Percentiles rank a stretch among this genome's conserved stretches.
Conservation (phyloP, 1,139 yeast species). For the Candida mesenterica region DNA sequence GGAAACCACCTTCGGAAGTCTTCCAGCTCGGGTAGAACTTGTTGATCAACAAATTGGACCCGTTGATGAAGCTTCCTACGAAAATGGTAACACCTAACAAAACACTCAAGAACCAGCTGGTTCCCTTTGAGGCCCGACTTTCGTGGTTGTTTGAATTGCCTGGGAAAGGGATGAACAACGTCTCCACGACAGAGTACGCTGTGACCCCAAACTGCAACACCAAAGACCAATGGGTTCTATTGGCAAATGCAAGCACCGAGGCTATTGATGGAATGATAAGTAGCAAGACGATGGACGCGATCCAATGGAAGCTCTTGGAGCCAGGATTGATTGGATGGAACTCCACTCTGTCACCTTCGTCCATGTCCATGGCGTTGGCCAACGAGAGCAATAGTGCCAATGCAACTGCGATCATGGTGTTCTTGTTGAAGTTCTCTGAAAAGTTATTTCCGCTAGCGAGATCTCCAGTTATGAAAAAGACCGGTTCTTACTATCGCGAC, state of each 20-base stretch:
- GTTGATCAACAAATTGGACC: constrained; percentile 46
- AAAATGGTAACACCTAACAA: constrained; percentile 49
- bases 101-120: constrained; percentile 57
- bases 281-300: constrained; percentile 43
- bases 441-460: no score
- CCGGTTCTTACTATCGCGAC: no score
- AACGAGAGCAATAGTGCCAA: not conserved
- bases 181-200: constrained; percentile 54
- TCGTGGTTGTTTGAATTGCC: constrained; percentile 61
- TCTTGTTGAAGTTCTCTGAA: not conserved
- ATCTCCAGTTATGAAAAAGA: no score
- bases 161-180: constrained; percentile 56
- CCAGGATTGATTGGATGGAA: constrained; percentile 49
- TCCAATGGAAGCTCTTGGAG: constrained; percentile 65
- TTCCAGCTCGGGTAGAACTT: constrained; percentile 30
- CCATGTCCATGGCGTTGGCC: constrained; percentile 29
- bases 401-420: not conserved
- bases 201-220: constrained; percentile 47
- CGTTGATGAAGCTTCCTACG: constrained; percentile 54
- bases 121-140: constrained; percentile 62
- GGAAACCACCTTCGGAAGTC: constrained; percentile 11
- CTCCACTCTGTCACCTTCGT: constrained; percentile 28
- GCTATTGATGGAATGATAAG: constrained; percentile 56
- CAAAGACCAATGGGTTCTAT: constrained; percentile 44
- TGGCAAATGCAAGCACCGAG: constrained; percentile 54